Conservation (phyloP, 2,329 filamentous ascomycete genomes). For the Scytalidium sp. region DNA sequence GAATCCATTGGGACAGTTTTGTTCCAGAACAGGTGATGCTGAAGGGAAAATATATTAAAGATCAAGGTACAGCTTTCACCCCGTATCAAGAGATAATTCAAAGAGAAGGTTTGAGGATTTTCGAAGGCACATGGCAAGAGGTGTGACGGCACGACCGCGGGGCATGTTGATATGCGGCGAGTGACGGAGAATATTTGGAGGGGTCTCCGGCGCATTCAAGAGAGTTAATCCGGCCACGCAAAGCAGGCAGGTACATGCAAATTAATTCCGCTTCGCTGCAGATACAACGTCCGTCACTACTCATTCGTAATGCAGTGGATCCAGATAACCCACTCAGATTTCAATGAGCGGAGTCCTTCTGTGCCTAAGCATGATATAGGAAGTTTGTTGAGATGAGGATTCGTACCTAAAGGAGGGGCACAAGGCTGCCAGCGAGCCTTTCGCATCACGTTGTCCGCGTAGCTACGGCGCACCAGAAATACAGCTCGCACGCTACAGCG, state of each 20-base stretch:
- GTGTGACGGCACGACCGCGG: background rate
- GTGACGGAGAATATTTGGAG: conserved; percentile 13
- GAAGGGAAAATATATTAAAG: no score
- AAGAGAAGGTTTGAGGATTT: conserved; percentile 2
- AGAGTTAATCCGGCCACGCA: background rate
- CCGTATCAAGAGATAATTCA: conserved; percentile 5
- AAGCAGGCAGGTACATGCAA: no score
- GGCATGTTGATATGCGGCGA: conserved; percentile 4
- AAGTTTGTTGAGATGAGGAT: no score
- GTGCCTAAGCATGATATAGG: no score
- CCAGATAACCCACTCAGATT: no score
- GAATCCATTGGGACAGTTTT: conserved; percentile 3
- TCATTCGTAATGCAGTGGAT: no score
- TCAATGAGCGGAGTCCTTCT: no score
- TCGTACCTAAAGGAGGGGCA: background rate
- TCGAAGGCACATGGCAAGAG: conserved; percentile 2
- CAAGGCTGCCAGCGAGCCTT: no score
- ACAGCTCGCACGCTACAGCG: background rate
- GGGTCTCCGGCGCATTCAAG: conserved; percentile 4
- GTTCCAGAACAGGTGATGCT: background rate
- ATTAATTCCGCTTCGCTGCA: no score
- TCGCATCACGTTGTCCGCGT: background rate
- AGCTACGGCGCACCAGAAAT: background rate
- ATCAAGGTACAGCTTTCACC: conserved; percentile 5
- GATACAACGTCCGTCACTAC: no score